phyloP scores from a whole-genome alignment of 768 basidiomycete species.

The Multifurca ochricompacta region DNA sequence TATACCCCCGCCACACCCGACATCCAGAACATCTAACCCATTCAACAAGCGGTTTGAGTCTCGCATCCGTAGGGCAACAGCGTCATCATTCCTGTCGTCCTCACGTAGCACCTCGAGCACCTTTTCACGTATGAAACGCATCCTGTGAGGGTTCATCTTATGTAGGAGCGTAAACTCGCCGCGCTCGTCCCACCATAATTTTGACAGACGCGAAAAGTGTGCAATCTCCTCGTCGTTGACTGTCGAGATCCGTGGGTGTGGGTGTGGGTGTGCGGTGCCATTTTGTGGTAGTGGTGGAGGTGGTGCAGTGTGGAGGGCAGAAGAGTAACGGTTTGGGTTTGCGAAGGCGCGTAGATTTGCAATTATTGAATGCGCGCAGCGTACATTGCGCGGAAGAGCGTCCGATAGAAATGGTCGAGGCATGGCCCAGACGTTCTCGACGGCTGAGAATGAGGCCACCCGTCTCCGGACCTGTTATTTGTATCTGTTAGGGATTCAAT shows the following conservation, averaged over 20 bases:
- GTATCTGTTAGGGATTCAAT: background rate
- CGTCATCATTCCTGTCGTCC: conserved; percentile 30
- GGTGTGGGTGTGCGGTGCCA: background rate
- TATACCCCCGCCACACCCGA: conserved; percentile 94
- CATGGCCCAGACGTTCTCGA: no score
- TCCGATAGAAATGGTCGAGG: background rate
- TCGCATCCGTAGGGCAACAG: conserved; percentile 25
- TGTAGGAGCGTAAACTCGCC: conserved; percentile 68
- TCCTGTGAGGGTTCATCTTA: conserved; percentile 34
- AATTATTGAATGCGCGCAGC: background rate
- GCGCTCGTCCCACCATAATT: conserved; percentile 93
- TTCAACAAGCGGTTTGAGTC: conserved; percentile 43
- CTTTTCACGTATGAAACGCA: conserved; percentile 77
- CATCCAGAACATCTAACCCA: conserved; percentile 72
- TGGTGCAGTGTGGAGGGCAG: background rate
- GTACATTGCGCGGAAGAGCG: background rate
- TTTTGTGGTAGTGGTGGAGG: background rate
- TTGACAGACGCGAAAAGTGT: conserved; percentile 81
- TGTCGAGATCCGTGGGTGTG: conserved; percentile 30
- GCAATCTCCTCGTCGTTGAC: conserved; percentile 78
- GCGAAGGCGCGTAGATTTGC: background rate
- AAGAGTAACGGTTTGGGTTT: background rate
- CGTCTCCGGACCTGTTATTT: no score
- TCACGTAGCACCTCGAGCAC: conserved; percentile 55
- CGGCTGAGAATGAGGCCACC: no score